Conservation (phyloP, 73 alveolate species). For the Paramecium tetraurelia region DNA sequence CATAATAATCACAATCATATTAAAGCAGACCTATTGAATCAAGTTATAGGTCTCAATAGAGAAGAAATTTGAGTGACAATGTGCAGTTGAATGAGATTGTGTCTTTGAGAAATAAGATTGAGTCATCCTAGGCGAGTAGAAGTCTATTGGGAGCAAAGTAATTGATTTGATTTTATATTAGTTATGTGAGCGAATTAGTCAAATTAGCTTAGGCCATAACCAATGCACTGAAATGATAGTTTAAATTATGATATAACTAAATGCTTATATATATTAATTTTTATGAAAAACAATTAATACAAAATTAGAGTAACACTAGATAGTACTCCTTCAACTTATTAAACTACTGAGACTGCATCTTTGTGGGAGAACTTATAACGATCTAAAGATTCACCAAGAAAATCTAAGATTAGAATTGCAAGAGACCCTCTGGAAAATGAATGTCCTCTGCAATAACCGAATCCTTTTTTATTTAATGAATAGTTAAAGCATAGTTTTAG, state of each 20-base stretch:
- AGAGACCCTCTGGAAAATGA: background rate
- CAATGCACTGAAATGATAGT: background rate
- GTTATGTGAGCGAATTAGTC: slow-evolving; percentile 38
- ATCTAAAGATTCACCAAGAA: background rate
- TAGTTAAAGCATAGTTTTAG: background rate
- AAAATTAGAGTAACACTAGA: background rate
- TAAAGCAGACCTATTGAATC: background rate
- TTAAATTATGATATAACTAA: background rate
- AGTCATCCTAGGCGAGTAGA: background rate
- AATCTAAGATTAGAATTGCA: background rate
- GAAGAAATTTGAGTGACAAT: background rate
- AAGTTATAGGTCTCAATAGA: background rate
- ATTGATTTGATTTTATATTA: background rate
- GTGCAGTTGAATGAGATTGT: slow-evolving; percentile 9
- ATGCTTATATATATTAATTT: background rate
- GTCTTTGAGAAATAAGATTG: slow-evolving; percentile 7
- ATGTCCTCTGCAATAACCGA: background rate
- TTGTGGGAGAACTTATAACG: background rate
- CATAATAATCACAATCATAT: background rate
- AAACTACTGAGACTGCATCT: background rate
- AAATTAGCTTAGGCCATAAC: slow-evolving; percentile 26
- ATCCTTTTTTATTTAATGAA: background rate
- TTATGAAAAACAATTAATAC: background rate
- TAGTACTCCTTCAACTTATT: background rate
- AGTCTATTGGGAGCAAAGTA: background rate